Conservation (phyloP, 139 green algal genomes). For the Chlorella sp. region DNA sequence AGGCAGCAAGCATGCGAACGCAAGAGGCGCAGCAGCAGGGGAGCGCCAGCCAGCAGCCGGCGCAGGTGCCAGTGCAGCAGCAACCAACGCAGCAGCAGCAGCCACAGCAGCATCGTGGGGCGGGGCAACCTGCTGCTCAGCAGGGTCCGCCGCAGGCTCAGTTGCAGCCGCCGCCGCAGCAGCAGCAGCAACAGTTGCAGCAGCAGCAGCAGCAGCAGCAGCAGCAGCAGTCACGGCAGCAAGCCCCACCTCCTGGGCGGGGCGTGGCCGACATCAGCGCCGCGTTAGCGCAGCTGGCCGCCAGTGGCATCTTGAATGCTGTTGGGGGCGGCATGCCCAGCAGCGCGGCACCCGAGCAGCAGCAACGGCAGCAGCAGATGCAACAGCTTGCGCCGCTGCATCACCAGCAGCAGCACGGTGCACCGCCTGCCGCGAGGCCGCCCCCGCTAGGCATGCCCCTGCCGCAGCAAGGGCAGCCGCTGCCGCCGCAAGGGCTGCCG, state of each 20-base stretch:
- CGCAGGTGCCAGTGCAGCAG: not conserved
- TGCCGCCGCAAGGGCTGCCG: not conserved
- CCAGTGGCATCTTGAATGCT: not conserved
- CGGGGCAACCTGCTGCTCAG: not conserved
- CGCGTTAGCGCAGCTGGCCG: slow-evolving; percentile 8
- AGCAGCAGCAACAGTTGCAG: not conserved
- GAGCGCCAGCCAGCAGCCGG: not conserved
- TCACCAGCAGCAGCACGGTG: not conserved
- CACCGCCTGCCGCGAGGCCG: not conserved
- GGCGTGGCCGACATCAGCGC: slow-evolving; percentile 10
- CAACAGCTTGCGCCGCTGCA: not conserved
- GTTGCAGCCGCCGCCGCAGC: not conserved
- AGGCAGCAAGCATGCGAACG: not conserved
- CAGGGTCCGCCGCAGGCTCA: not conserved
- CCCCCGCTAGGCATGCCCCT: not conserved
- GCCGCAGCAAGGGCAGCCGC: not conserved
- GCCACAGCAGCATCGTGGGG: not conserved
- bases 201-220: slow-evolving; percentile 15
- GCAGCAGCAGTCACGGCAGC: not conserved
- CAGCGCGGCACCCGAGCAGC: not conserved
- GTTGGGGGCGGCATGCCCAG: not conserved
- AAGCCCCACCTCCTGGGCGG: not conserved
- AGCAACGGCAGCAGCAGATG: not conserved
- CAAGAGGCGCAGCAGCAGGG: slow-evolving; percentile 20
- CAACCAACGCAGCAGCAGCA: slow-evolving; percentile 25